phyloP scores from a whole-genome alignment of 345 rosid species.

The Cardamine occulta region DNA sequence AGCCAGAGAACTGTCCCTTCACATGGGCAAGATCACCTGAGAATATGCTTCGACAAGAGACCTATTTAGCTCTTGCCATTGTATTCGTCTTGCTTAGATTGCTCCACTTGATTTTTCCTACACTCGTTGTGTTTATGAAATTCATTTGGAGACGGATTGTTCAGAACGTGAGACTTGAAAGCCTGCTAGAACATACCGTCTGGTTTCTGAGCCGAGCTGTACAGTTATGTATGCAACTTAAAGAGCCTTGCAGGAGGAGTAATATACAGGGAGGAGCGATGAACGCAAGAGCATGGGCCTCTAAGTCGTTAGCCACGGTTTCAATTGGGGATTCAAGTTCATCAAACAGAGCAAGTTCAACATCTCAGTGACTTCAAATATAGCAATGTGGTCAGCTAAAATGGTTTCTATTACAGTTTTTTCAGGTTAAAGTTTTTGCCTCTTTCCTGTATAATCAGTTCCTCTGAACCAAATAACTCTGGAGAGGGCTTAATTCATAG shows the following conservation, averaged over 20 bases:
- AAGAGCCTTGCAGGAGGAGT: slow-evolving; percentile 78
- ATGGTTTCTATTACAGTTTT: slow-evolving; percentile 27
- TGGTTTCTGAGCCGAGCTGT: slow-evolving; percentile 60
- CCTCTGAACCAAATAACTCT: slow-evolving; percentile 18
- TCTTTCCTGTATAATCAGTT: slow-evolving; percentile 33
- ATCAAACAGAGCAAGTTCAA: slow-evolving; percentile 51
- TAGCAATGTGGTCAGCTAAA: slow-evolving; percentile 17
- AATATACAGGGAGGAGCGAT: slow-evolving; percentile 90
- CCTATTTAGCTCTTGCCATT: slow-evolving; percentile 75
- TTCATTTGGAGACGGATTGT: slow-evolving; percentile 58
- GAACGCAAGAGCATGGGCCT: slow-evolving; percentile 91
- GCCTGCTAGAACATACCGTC: slow-evolving; percentile 67
- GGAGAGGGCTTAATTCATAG: slow-evolving; percentile 22
- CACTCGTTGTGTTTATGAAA: slow-evolving; percentile 47
- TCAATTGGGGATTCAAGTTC: slow-evolving; percentile 86
- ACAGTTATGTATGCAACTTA: slow-evolving; percentile 58
- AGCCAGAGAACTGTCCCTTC: slow-evolving; percentile 85
- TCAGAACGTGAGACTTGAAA: slow-evolving; percentile 53
- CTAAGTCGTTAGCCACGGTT: slow-evolving; percentile 92
- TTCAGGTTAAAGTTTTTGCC: slow-evolving; percentile 13
- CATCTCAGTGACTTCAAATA: slow-evolving; percentile 30
- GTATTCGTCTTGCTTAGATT: slow-evolving; percentile 69
- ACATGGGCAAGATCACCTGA: slow-evolving; percentile 98
- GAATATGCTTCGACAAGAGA: slow-evolving; percentile 80
- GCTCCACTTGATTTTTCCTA: slow-evolving; percentile 61